Evolutionary conservation across 192 early-diverging fungal genomes (phyloP).

Genomic region (Paraglomus brasilianum): DNA sequence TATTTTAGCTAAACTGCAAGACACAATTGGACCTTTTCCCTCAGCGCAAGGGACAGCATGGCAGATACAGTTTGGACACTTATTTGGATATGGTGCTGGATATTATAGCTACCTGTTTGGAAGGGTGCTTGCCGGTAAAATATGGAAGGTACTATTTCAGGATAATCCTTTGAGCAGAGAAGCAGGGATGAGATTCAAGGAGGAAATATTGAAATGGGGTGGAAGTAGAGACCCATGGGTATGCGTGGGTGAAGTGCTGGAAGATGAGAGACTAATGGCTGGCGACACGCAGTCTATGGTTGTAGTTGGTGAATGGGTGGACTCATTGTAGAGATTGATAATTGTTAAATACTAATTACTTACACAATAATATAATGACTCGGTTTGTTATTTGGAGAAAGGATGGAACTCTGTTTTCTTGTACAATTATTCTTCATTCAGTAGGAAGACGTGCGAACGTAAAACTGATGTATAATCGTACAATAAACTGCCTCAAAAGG

Average conservation of each 20-base stretch:
- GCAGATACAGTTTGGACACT: slow-evolving; percentile 90
- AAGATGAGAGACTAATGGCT: slow-evolving; percentile 52
- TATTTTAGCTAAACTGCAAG: slow-evolving; percentile 62
- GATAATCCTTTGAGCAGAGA: slow-evolving; percentile 58
- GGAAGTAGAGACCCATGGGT: slow-evolving; percentile 92
- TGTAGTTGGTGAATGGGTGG: slow-evolving; percentile 72
- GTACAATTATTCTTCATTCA: too few relatives aligned
- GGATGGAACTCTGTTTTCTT: too few relatives aligned
- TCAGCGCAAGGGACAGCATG: slow-evolving; percentile 73
- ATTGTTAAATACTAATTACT: not conserved
- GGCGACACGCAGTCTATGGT: slow-evolving; percentile 68
- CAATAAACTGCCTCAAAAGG: too few relatives aligned
- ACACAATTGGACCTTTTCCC: slow-evolving; percentile 63
- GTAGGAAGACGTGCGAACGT: too few relatives aligned
- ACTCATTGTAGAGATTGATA: not conserved
- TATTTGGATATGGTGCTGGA: slow-evolving; percentile 87
- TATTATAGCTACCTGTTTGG: slow-evolving; percentile 97
- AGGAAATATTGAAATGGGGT: slow-evolving; percentile 86
- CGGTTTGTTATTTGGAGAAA: too few relatives aligned
- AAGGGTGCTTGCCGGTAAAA: slow-evolving; percentile 71
- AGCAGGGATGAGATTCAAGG: slow-evolving; percentile 65
- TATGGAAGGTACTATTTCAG: slow-evolving; percentile 76
- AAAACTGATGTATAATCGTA: too few relatives aligned
- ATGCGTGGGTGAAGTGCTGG: slow-evolving; percentile 64
- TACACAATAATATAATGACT: too few relatives aligned